Base-by-base conservation (phyloP, 176 grass and related monocot genomes). In the Stipa capillata region DNA sequence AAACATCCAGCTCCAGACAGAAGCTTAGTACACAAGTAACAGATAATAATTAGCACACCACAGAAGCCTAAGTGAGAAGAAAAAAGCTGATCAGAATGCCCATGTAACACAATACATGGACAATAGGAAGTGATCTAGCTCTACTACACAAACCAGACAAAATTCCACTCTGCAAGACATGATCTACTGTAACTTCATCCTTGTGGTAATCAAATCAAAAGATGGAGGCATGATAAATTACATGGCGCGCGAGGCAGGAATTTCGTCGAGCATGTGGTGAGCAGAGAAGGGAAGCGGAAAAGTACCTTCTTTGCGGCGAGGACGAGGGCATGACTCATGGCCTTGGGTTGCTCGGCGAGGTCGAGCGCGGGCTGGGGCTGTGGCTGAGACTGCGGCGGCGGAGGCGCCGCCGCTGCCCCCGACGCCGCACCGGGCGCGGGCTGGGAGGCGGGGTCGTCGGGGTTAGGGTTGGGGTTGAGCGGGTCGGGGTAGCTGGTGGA, bases 401-500 rank as follows among this genome's bases (percentile, higher is more conserved):
- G 36, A 53, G 15, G 76, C 5, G 51, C 32, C 59, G 18, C 28
- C 57, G 64, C 2, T n/a, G n/a, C n/a, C n/a, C n/a, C n/a, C n/a
- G n/a, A n/a, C 24, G 58, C 25, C 68, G 72, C 73, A 5, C 37
- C 79, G 8, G 91, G 84, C 13, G 56, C 79, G 17, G 90, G 70
- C 85, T 60, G 68, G 27, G 76, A 43, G 63, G 87, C 16, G 62
- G 72, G 39, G 51, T 75, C 90, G 20, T 83, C 83, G 40, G 84
- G 24, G 61, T 78, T 85, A 60, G 87, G n/a, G 31, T 39, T 87
- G 18, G 81, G 87, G 65, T 97, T 94, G 42, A 89, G 56, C 42
- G 95, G 95, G 73, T 94, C 95, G 0, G 95, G 92, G 87, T 97
- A 97, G 69, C 89, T 85, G 28, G 7, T 86, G 31, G 95, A 97